Evolutionary conservation across 352 stramenopile genomes (phyloP).

Genomic region (Pythium oligandrum): DNA sequence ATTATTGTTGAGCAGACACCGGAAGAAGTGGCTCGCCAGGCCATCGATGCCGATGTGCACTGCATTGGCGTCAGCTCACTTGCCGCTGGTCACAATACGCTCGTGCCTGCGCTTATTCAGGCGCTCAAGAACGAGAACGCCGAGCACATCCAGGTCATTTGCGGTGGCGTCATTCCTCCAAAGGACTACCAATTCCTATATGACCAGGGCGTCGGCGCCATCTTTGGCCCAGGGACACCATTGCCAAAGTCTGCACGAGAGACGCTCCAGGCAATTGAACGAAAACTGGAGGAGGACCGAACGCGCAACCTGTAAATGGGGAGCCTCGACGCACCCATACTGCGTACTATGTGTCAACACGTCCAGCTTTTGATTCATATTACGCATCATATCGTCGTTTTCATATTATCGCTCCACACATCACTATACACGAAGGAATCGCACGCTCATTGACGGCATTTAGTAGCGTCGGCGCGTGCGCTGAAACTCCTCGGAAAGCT

Average conservation of each 20-base stretch:
- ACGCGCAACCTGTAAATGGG: no score
- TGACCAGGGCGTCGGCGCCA: slow-evolving; percentile 85
- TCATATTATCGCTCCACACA: no score
- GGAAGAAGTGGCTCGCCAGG: slow-evolving; percentile 60
- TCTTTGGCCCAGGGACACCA: slow-evolving; percentile 95
- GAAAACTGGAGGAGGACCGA: slow-evolving; percentile 47
- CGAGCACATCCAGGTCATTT: slow-evolving; percentile 93
- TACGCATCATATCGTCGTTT: no score
- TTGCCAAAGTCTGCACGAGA: slow-evolving; percentile 80
- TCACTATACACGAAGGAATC: slow-evolving; percentile 1
- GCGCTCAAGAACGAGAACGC: slow-evolving; percentile 89
- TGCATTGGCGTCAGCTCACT: slow-evolving; percentile 88
- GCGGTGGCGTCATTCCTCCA: slow-evolving; percentile 94
- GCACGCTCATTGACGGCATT: not conserved
- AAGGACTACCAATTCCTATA: slow-evolving; percentile 96
- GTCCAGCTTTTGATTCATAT: no score
- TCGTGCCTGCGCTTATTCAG: slow-evolving; percentile 91
- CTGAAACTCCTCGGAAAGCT: slow-evolving; percentile 54
- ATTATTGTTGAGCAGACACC: slow-evolving; percentile 33
- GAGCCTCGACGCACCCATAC: no score
- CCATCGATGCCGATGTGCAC: slow-evolving; percentile 96
- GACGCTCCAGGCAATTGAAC: slow-evolving; percentile 46
- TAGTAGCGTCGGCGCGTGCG: not conserved
- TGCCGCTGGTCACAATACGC: slow-evolving; percentile 94
- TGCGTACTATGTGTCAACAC: no score